phyloP scores from a whole-genome alignment of 768 basidiomycete genomes.

The Phlebiopsis flavidoalba region DNA sequence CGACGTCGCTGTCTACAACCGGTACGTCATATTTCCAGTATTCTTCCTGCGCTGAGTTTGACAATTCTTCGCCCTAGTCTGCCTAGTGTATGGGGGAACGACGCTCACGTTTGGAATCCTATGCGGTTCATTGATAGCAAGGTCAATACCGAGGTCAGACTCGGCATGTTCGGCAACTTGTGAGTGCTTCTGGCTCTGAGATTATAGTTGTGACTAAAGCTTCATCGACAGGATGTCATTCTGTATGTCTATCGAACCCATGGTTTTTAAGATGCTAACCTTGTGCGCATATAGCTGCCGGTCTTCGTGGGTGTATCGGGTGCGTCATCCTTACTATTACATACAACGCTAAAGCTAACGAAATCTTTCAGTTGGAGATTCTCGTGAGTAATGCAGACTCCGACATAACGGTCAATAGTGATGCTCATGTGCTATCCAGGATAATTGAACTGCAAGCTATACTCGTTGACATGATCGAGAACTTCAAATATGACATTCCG shows the following conservation, averaged over 20 bases:
- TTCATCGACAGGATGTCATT: constrained; percentile 9
- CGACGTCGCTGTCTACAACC: constrained; percentile 27
- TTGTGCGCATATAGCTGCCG: constrained; percentile 7
- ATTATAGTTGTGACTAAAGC: neutral
- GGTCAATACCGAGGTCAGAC: neutral
- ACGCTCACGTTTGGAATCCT: constrained; percentile 27
- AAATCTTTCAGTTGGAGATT: constrained; percentile 22
- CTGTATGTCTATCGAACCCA: neutral
- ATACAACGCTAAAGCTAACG: neutral
- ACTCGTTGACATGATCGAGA: constrained; percentile 29
- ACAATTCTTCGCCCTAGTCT: constrained; percentile 10
- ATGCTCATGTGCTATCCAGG: constrained; percentile 23
- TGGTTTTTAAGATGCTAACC: neutral
- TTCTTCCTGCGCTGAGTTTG: neutral
- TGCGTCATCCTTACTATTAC: neutral
- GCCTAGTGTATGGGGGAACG: constrained; percentile 27
- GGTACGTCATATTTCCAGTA: constrained; percentile 18
- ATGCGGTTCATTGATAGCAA: constrained; percentile 19
- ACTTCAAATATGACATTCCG: constrained; percentile 29
- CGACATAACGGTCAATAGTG: neutral
- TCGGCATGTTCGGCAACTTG: constrained; percentile 10
- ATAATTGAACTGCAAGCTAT: constrained; percentile 32
- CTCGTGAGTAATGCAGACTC: constrained; percentile 19
- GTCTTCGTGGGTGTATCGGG: constrained; percentile 6
- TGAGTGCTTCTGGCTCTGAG: neutral